phyloP scores from a whole-genome alignment of 495 filamentous ascomycete species.

The Elaphomyces granulatus region DNA sequence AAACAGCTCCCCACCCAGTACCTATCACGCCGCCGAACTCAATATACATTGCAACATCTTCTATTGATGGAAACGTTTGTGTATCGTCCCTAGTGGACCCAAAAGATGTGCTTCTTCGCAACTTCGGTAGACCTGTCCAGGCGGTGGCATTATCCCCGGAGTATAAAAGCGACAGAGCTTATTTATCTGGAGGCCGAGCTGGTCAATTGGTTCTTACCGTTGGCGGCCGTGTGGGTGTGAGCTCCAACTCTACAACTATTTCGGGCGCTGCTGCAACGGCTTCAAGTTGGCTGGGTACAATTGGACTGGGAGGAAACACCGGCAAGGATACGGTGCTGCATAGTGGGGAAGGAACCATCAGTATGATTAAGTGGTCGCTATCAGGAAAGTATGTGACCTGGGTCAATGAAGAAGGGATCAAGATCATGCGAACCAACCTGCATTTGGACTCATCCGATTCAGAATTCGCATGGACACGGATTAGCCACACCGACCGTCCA shows the following conservation, averaged over 20 bases:
- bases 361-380: conserved; percentile 80
- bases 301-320: conserved; percentile 60
- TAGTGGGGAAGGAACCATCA: conserved; percentile 82
- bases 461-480: conserved; percentile 88
- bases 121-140: conserved; percentile 85
- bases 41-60: conserved; percentile 84
- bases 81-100: conserved; percentile 64
- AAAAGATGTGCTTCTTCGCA: conserved; percentile 74
- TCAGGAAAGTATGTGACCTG: conserved; percentile 85
- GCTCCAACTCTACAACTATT: conserved; percentile 64
- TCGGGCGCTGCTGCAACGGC: conserved; percentile 65
- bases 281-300: conserved; percentile 79
- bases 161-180: conserved; percentile 73
- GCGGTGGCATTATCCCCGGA: conserved; percentile 84
- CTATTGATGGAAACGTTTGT: conserved; percentile 90
- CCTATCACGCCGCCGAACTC: conserved; percentile 65
- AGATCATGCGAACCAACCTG: conserved; percentile 87
- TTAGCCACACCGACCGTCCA: conserved; percentile 79
- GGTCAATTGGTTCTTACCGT: conserved; percentile 83
- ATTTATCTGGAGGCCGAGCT: conserved; percentile 78
- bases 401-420: conserved; percentile 92
- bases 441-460: conserved; percentile 60
- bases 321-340: conserved; percentile 84
- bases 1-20: conserved; percentile 30
- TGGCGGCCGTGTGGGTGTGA: conserved; percentile 62